A percentile compares a stretch with the other conserved stretches of the same genome.
Conservation (phyloP, 2,329 filamentous ascomycete genomes). For the Neofusicoccum sp. region DNA sequence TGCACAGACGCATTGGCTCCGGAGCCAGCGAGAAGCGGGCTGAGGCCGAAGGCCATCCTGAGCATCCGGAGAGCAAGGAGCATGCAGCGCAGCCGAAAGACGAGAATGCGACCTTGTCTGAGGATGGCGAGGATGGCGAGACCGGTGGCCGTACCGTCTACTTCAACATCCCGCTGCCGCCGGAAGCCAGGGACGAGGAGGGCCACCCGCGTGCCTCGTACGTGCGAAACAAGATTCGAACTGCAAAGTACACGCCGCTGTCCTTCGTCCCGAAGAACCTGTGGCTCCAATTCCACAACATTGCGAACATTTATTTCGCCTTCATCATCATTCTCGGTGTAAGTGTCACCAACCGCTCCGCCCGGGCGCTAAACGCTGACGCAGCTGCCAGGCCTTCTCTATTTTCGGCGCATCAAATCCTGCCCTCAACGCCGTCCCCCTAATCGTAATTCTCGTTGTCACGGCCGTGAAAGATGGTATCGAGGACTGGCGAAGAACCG, state of each 20-base stretch:
- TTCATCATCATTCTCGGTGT: conserved; percentile 93
- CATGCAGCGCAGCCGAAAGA: conserved; percentile 25
- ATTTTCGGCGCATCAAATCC: conserved; percentile 94
- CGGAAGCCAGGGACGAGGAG: conserved; percentile 73
- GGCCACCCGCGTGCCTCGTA: conserved; percentile 70
- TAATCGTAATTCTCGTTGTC: conserved; percentile 87
- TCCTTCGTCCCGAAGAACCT: conserved; percentile 96
- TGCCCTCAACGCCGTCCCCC: conserved; percentile 81
- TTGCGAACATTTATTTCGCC: conserved; percentile 97
- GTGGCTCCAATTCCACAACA: conserved; percentile 97
- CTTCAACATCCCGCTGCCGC: conserved; percentile 81
- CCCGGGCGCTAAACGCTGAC: conserved; percentile 20
- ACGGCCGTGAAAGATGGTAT: conserved; percentile 93
- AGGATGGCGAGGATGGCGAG: conserved; percentile 27
- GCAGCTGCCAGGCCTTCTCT: conserved; percentile 73
- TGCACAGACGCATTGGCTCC: conserved; percentile 58
- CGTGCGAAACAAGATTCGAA: conserved; percentile 93
- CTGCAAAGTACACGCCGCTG: conserved; percentile 93
- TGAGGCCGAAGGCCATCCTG: conserved; percentile 26
- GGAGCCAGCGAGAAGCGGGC: conserved; percentile 61
- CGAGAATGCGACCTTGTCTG: conserved; percentile 32
- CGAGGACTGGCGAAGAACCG: conserved; percentile 89
- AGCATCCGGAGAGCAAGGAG: conserved; percentile 44
- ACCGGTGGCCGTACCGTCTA: conserved; percentile 61
- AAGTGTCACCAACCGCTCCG: conserved; percentile 47